phyloP scores from a whole-genome alignment of 371 early-diverging fungal genomes.

The Saksenaea oblongispora region DNA sequence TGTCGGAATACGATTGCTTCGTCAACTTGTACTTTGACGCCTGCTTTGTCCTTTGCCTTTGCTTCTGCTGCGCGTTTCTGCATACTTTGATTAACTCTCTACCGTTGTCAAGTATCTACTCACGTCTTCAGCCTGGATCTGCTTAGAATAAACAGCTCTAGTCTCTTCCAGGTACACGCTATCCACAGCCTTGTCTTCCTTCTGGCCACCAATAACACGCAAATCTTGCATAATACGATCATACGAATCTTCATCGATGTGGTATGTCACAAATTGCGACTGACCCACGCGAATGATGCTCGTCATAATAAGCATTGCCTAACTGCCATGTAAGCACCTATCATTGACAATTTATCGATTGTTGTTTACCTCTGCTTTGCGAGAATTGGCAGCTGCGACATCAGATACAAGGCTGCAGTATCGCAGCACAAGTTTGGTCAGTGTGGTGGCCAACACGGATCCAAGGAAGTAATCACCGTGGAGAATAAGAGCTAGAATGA shows the following conservation, averaged over 20 bases:
- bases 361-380: slow-evolving; percentile 68
- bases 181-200: slow-evolving; percentile 56
- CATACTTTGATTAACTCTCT: neutral
- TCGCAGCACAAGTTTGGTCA: slow-evolving; percentile 88
- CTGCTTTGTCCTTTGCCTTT: slow-evolving; percentile 64
- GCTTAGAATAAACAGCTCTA: slow-evolving; percentile 77
- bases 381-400: slow-evolving; percentile 64
- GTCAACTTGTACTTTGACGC: slow-evolving; percentile 82
- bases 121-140: slow-evolving; percentile 76
- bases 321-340: neutral
- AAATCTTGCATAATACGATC: slow-evolving; percentile 91
- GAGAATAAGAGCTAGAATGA: slow-evolving; percentile 67
- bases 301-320: slow-evolving; percentile 96
- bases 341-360: neutral
- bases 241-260: slow-evolving; percentile 95
- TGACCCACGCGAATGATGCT: slow-evolving; percentile 92
- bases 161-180: slow-evolving; percentile 80
- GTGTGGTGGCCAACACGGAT: slow-evolving; percentile 82
- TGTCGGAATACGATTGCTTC: slow-evolving; percentile 89
- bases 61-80: slow-evolving; percentile 51
- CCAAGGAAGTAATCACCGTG: slow-evolving; percentile 93
- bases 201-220: slow-evolving; percentile 70
- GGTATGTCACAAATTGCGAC: slow-evolving; percentile 77
- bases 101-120: neutral
- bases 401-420: slow-evolving; percentile 57